These are phyloP conservation scores for Penicillium decumbens DNA, from an alignment of 2,329 filamentous ascomycete genomes.

Conservation along the genomic window DNA sequence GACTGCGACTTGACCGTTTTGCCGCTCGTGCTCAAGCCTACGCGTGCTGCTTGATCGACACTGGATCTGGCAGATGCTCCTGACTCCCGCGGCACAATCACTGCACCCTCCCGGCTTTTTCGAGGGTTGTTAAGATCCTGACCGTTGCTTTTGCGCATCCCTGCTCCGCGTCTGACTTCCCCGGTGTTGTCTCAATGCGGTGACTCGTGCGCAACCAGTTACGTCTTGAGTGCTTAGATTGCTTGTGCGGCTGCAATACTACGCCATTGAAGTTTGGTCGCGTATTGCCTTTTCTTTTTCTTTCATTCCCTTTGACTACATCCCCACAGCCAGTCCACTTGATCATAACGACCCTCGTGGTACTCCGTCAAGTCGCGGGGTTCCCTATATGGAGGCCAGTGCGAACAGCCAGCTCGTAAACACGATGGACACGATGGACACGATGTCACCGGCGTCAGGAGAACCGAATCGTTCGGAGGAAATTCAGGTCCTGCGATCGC, in stretches of 20 bases:
- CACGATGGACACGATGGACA: conserved; percentile 14
- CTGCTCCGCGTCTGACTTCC: conserved; percentile 18
- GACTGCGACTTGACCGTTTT: conserved; percentile 13
- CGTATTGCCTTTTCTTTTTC: conserved; percentile 4
- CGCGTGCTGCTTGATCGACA: conserved; percentile 24
- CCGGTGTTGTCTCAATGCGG: conserved; percentile 20
- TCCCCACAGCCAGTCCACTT: background rate
- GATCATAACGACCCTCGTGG: conserved; percentile 17
- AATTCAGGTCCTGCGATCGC: conserved; percentile 17
- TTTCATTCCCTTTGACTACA: background rate
- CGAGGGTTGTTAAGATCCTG: conserved; percentile 14
- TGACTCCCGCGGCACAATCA: conserved; percentile 6
- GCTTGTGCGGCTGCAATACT: conserved; percentile 15
- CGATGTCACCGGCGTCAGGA: conserved; percentile 9
- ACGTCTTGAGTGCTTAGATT: conserved; percentile 17
- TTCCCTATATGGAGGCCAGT: conserved; percentile 18
- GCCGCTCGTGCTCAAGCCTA: conserved; percentile 23
- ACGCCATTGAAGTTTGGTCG: conserved; percentile 15
- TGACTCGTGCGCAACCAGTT: conserved; percentile 16
- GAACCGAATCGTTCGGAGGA: conserved; percentile 8
- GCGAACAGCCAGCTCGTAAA: conserved; percentile 12
- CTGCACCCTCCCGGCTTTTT: conserved; percentile 9
- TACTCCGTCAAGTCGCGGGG: conserved; percentile 14
- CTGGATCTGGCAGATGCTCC: conserved; percentile 20
- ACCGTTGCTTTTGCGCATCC: conserved; percentile 9